Evolutionary conservation across 2,329 filamentous ascomycete genomes (phyloP).

Genomic region (Ascochyta fabae): DNA sequence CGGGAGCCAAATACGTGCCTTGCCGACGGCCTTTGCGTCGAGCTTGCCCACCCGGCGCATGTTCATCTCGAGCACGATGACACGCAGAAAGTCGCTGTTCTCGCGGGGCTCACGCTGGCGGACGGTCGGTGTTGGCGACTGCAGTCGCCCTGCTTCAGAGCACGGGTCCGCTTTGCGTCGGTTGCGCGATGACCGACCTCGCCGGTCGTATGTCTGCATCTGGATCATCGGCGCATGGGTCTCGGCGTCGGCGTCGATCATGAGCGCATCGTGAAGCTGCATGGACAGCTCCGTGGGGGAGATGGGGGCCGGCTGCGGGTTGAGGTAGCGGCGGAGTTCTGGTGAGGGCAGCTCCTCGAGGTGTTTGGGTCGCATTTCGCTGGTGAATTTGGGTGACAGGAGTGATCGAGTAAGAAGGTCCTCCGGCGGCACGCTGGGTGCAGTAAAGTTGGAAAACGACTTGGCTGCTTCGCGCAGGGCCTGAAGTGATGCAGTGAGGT

Average conservation of each 20-base stretch:
- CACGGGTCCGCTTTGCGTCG: constrained; percentile 46
- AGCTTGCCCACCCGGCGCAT: constrained; percentile 70
- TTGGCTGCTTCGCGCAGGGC: constrained; percentile 67
- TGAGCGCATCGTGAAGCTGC: constrained; percentile 49
- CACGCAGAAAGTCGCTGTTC: constrained; percentile 68
- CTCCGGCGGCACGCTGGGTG: constrained; percentile 60
- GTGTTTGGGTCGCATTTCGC: constrained; percentile 65
- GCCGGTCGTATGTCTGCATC: constrained; percentile 65
- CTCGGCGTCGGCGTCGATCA: constrained; percentile 42
- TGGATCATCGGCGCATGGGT: constrained; percentile 63
- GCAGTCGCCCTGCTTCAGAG: constrained; percentile 53
- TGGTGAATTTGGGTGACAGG: constrained; percentile 63
- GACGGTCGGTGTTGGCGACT: constrained; percentile 52
- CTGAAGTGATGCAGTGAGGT: constrained; percentile 67
- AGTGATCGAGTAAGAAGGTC: constrained; percentile 67
- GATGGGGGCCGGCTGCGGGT: constrained; percentile 57
- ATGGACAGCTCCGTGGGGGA: constrained; percentile 48
- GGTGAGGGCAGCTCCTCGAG: constrained; percentile 61
- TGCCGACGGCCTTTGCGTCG: constrained; percentile 60
- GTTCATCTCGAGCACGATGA: constrained; percentile 72
- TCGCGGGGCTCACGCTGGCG: constrained; percentile 68
- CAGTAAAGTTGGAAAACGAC: constrained; percentile 65
- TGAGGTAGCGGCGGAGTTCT: constrained; percentile 66
- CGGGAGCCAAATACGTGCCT: constrained; percentile 66
- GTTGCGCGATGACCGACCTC: constrained; percentile 38